Conservation (phyloP, 768 basidiomycete genomes). For the Boletus huronensis region DNA sequence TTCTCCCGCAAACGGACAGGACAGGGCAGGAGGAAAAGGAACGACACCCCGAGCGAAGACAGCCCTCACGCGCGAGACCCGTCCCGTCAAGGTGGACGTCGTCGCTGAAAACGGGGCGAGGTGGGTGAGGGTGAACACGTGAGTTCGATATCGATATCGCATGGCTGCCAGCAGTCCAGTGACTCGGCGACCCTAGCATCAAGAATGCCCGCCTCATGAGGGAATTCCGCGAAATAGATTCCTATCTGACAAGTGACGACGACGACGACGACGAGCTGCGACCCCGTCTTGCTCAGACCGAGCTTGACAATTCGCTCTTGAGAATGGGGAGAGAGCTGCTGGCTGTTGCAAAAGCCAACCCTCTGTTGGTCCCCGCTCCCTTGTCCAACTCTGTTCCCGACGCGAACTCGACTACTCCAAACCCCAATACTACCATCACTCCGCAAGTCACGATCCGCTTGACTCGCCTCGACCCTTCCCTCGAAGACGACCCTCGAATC, state of each 20-base stretch:
- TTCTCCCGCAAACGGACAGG: background rate
- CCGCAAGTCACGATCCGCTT: conserved; percentile 61
- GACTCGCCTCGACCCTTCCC: conserved; percentile 57
- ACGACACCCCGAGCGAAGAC: too few relatives aligned
- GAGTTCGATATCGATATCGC: conserved; percentile 29
- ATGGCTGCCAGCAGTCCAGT: background rate
- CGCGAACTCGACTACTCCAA: conserved; percentile 8
- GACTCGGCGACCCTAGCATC: conserved; percentile 44
- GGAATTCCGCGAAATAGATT: conserved; percentile 84
- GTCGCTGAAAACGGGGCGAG: conserved; percentile 68
- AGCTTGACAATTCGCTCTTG: conserved; percentile 72
- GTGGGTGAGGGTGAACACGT: conserved; percentile 92
- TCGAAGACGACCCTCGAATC: conserved; percentile 52
- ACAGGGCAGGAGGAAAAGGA: background rate
- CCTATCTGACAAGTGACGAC: conserved; percentile 58
- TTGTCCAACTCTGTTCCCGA: background rate
- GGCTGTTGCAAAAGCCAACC: conserved; percentile 58
- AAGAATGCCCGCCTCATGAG: conserved; percentile 73
- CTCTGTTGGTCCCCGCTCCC: conserved; percentile 31
- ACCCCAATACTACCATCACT: conserved; percentile 7
- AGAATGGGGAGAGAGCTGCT: conserved; percentile 67
- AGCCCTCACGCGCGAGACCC: background rate
- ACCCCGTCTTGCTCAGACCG: conserved; percentile 44
- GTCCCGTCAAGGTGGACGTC: conserved; percentile 70
- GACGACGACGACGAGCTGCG: conserved; percentile 40